phyloP scores from a whole-genome alignment of 371 early-diverging fungal genomes.

The Rhizopus stolonifer region DNA sequence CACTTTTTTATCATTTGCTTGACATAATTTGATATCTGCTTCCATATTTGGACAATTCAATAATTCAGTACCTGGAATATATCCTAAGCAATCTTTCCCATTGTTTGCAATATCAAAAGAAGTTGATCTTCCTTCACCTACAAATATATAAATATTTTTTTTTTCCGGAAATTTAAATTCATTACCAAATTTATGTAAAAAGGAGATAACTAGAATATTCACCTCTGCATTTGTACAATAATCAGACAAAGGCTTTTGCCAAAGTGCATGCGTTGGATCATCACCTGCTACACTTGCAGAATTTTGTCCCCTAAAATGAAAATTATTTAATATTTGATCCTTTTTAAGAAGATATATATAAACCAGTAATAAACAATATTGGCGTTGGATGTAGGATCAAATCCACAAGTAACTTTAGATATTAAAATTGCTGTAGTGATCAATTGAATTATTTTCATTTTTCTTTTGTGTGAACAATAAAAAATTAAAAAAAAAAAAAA shows the following conservation, averaged over 20 bases:
- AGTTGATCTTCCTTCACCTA: constrained; percentile 22
- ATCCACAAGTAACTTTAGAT: constrained; percentile 1
- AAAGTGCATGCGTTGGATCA: constrained; percentile 12
- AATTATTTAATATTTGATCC: neutral
- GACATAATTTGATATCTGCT: constrained; percentile 56
- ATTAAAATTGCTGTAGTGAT: neutral
- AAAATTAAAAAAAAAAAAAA: too few species aligned
- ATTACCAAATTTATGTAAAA: constrained; percentile 57
- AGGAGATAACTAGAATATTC: constrained; percentile 62
- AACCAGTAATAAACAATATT: constrained; percentile 27
- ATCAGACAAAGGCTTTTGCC: constrained; percentile 41
- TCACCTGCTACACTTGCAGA: constrained; percentile 17
- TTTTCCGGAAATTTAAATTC: constrained; percentile 3
- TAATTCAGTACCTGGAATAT: constrained; percentile 40
- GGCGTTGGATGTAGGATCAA: constrained; percentile 18
- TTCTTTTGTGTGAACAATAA: too few species aligned
- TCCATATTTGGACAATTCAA: constrained; percentile 63
- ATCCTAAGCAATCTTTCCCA: constrained; percentile 20
- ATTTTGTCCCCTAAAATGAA: constrained; percentile 23
- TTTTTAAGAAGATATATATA: neutral
- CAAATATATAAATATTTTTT: constrained; percentile 3
- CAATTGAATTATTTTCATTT: neutral
- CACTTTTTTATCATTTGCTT: constrained; percentile 48
- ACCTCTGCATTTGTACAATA: constrained; percentile 56
- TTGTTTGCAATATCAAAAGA: constrained; percentile 22